Base-by-base conservation (phyloP, 345 rosid species). In the Dimocarpus longan region DNA sequence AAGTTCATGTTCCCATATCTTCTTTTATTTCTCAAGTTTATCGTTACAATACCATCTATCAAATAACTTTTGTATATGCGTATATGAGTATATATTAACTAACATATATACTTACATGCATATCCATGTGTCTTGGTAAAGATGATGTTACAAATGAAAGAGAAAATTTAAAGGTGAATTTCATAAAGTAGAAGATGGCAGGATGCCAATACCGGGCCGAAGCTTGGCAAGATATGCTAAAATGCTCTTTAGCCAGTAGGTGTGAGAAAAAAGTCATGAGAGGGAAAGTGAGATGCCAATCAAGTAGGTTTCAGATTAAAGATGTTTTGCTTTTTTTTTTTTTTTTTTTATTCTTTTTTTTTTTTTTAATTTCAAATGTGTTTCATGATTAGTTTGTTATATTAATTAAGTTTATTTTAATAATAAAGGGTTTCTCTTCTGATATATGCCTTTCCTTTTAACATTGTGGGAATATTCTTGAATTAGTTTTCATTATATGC, bases 381-480 rank as follows among this genome's bases (percentile, higher is more conserved):
- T 79, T 79, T 79, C 78, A 79, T 79, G 71, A 79, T 79, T 71
- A 72, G 59, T 71, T 19, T 70, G 73, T 78, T 66, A 46, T 78
- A 59, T 74, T 50, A 56, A 57, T 54, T 52, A 70, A 65, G 64
- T 66, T 70, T 74, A n/a, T 57, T 72, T 52, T 42, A 39, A 62
- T 63, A 8, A 6, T 57, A 7, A 19, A 57, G 63, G 63, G 63
- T 57, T 57, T 57, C 22, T 65, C 37, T 22, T 46, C 63, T 28
- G 24, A 40, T 39, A 74, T 42, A 32, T 48, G 70, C 70, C 60
- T 18, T 11, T 5, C 32, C 70, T 75, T 64, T 65, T 1, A 65
- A 75, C 70, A 44, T 64, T 65, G 15, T 48, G 78, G 44, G 78
- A 64, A 75, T 75, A 75, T 75, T 64, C 54, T 28, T 74, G 57